phyloP scores from a whole-genome alignment of 495 filamentous ascomycete genomes.

The Aspergillus baeticus region DNA sequence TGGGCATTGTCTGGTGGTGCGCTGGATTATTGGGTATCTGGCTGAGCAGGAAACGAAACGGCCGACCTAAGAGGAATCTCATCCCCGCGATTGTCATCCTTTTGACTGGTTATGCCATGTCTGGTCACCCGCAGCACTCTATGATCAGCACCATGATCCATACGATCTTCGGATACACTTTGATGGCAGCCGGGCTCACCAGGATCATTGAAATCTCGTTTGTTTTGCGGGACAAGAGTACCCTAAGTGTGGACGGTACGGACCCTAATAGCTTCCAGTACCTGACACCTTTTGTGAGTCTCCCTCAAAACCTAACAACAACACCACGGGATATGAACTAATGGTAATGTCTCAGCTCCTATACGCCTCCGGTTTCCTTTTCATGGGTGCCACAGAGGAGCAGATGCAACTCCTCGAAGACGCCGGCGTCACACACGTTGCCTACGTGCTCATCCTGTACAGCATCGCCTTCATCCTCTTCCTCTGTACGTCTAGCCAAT shows the following conservation, averaged over 20 bases:
- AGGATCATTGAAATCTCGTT: conserved; percentile 92
- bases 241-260: conserved; percentile 55
- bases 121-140: conserved; percentile 78
- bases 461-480: conserved; percentile 88
- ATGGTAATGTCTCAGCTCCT: too few species aligned
- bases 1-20: conserved; percentile 98
- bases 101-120: conserved; percentile 94
- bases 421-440: conserved; percentile 79
- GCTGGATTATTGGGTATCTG: conserved; percentile 90
- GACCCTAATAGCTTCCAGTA: conserved; percentile 89
- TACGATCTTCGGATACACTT: conserved; percentile 87
- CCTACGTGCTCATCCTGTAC: conserved; percentile 88
- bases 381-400: conserved; percentile 97
- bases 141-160: conserved; percentile 87
- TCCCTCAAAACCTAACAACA: not conserved
- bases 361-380: conserved; percentile 91
- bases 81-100: conserved; percentile 88
- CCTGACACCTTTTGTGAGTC: conserved; percentile 81
- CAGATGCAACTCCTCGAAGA: conserved; percentile 77
- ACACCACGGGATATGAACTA: not conserved
- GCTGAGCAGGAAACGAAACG: conserved; percentile 79
- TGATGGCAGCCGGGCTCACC: conserved; percentile 84
- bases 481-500: conserved; percentile 58
- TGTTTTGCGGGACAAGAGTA: conserved; percentile 68
- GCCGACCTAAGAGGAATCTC: conserved; percentile 86